phyloP scores from a whole-genome alignment of 2,329 filamentous ascomycete species.

The Xylaria arbuscula region DNA sequence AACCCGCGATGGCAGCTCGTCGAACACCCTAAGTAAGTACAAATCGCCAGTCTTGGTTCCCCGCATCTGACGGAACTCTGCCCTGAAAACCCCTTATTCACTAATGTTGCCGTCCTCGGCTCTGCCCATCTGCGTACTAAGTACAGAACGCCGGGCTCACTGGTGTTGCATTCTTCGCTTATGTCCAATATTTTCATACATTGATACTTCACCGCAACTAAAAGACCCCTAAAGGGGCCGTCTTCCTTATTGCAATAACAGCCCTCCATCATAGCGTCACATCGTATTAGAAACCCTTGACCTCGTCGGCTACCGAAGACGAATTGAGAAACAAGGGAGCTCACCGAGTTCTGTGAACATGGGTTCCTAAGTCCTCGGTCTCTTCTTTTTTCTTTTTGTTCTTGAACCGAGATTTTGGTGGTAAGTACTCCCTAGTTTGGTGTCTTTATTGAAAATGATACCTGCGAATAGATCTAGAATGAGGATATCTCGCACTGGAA shows the following conservation, averaged over 20 bases:
- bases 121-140: too few relatives aligned
- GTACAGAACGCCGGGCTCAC: background rate
- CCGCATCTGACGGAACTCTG: conserved; percentile 15
- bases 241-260: background rate
- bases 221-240: background rate
- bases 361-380: background rate
- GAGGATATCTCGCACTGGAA: too few relatives aligned
- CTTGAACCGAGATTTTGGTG: background rate
- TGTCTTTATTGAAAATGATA: background rate
- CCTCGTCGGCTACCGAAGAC: background rate
- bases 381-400: background rate
- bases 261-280: background rate
- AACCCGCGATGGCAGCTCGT: conserved; percentile 24
- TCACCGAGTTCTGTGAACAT: background rate
- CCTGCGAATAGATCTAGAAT: too few relatives aligned
- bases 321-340: background rate
- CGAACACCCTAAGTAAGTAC: too few relatives aligned
- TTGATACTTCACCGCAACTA: background rate
- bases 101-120: too few relatives aligned
- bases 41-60: background rate
- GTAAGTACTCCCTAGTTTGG: background rate
- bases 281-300: conserved; percentile 2
- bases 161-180: background rate
- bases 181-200: background rate
- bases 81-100: background rate